Evolutionary conservation across 2,329 filamentous ascomycete species (phyloP).

Genomic region (Ceratocystis cacaofunesta): DNA sequence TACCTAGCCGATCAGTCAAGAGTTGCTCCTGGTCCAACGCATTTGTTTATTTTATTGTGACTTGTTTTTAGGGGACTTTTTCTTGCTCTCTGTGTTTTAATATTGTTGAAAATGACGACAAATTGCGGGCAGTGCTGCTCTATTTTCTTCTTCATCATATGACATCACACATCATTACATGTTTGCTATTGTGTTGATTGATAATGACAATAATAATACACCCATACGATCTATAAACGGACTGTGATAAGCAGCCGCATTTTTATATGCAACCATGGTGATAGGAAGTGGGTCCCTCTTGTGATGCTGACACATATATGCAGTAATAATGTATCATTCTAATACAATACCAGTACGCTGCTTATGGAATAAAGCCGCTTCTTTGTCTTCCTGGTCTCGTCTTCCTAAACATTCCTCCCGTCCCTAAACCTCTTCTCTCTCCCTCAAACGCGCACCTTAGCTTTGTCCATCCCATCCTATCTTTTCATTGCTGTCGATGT

Average conservation of each 20-base stretch:
- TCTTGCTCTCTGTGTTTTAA: too few relatives aligned
- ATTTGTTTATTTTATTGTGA: background rate
- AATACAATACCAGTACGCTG: background rate
- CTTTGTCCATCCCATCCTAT: background rate
- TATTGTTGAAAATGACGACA: too few relatives aligned
- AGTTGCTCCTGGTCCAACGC: background rate
- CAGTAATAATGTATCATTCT: background rate
- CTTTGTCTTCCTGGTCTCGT: constrained; percentile 1
- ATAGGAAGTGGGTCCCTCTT: too few relatives aligned
- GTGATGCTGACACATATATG: too few relatives aligned
- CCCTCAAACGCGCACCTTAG: background rate
- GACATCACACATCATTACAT: background rate
- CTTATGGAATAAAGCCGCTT: background rate
- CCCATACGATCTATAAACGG: background rate
- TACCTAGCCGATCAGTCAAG: background rate
- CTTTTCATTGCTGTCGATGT: background rate
- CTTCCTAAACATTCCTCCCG: background rate
- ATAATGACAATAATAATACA: background rate
- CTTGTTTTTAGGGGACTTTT: background rate
- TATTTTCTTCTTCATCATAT: background rate
- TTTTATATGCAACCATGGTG: too few relatives aligned
- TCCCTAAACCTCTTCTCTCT: background rate
- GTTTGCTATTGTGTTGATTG: too few relatives aligned
- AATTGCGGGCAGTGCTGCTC: background rate
- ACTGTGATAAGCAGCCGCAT: too few relatives aligned